phyloP scores from a whole-genome alignment of 306 rosid species.

The Fragaria iinumae region DNA sequence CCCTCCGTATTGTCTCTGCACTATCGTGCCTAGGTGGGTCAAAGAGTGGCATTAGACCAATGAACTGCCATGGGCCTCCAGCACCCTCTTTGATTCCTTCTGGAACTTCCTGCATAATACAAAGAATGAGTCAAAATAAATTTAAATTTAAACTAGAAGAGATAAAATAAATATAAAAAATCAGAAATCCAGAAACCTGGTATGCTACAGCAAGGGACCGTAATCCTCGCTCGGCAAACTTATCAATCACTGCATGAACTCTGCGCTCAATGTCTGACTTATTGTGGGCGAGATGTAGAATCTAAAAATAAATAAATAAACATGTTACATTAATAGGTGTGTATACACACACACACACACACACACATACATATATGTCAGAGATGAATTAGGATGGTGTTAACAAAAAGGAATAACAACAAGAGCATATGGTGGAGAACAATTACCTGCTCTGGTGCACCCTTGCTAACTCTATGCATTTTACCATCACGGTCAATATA shows the following conservation, averaged over 20 bases:
- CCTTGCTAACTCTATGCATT: conserved; percentile 98
- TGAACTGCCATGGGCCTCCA: conserved; percentile 96
- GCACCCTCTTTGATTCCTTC: conserved; percentile 87
- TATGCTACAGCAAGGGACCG: conserved; percentile 97
- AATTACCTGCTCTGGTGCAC: conserved; percentile 96
- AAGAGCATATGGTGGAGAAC: conserved; percentile 1
- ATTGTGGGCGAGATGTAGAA: conserved; percentile 86
- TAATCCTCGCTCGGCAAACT: conserved; percentile 94
- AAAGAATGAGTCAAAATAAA: neutral
- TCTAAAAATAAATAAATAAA: conserved; percentile 35
- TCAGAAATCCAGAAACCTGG: conserved; percentile 54
- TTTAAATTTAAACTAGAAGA: neutral
- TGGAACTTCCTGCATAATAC: conserved; percentile 79
- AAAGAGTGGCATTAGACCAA: conserved; percentile 91
- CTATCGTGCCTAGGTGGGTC: conserved; percentile 99
- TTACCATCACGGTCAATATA: conserved; percentile 75
- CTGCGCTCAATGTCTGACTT: conserved; percentile 80
- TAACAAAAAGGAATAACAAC: neutral
- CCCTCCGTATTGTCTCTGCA: conserved; percentile 97
- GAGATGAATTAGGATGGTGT: conserved; percentile 22
- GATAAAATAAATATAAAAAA: neutral
- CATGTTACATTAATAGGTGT: neutral
- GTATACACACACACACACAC: too few species aligned
- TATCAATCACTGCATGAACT: conserved; percentile 90
- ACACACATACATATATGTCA: neutral